Evolutionary conservation across 1,284 basidiomycete genomes (phyloP).

Genomic region (Ganoderma resinaceum): DNA sequence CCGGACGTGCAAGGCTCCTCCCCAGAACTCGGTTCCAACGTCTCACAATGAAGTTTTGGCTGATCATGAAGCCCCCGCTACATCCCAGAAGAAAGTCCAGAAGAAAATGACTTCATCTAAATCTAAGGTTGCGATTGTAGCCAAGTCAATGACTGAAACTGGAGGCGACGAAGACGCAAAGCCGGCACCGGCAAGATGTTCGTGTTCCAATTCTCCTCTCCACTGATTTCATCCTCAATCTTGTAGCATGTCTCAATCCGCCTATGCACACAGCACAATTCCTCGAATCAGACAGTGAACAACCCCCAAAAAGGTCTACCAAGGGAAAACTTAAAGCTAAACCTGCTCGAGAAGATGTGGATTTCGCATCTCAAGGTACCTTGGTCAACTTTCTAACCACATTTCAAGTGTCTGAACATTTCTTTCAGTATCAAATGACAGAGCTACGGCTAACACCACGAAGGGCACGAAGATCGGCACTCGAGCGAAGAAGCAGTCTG

Average conservation of each 20-base stretch:
- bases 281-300: neutral
- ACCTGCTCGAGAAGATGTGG: neutral
- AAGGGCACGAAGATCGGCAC: neutral
- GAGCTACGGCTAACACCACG: neutral
- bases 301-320: neutral
- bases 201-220: neutral
- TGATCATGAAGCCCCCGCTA: neutral
- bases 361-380: neutral
- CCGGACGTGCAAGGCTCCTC: neutral
- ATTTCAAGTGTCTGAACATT: neutral
- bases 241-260: neutral
- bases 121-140: neutral
- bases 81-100: neutral
- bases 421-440: neutral
- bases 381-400: neutral
- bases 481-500: neutral
- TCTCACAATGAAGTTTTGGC: neutral
- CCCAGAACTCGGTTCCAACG: neutral
- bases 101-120: neutral
- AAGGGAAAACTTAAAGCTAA: constrained; percentile 15
- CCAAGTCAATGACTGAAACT: neutral
- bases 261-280: neutral
- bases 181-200: neutral
- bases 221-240: neutral
- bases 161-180: neutral